phyloP scores from a whole-genome alignment of 202 grass and related monocot species.

The Digitaria exilis region DNA sequence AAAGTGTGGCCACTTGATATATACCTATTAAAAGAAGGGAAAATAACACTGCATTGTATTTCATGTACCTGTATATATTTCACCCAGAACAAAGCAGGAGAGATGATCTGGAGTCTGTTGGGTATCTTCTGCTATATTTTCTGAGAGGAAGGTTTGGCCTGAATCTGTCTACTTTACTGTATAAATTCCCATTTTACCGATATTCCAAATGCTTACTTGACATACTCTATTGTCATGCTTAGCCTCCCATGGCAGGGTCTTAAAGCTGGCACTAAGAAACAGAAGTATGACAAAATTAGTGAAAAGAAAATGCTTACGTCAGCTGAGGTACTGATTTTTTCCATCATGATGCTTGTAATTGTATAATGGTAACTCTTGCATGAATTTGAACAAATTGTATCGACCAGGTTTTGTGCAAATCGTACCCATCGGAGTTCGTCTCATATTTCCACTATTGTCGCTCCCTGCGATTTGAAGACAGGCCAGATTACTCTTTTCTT shows the following conservation, averaged over 20 bases:
- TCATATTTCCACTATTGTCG: slow-evolving; percentile 94
- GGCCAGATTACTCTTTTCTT: slow-evolving; percentile 88
- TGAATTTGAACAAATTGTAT: slow-evolving; percentile 43
- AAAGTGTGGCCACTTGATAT: slow-evolving; percentile 9
- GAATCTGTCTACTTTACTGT: slow-evolving; percentile 39
- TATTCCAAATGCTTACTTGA: slow-evolving; percentile 5
- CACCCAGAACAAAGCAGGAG: slow-evolving; percentile 95
- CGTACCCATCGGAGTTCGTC: slow-evolving; percentile 79
- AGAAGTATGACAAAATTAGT: slow-evolving; percentile 97
- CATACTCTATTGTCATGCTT: slow-evolving; percentile 48
- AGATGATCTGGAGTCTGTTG: slow-evolving; percentile 99
- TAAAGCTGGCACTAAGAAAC: slow-evolving; percentile 97
- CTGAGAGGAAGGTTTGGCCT: slow-evolving; percentile 89
- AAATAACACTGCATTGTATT: slow-evolving; percentile 17
- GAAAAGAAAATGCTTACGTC: slow-evolving; percentile 99
- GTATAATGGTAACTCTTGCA: slow-evolving; percentile 9
- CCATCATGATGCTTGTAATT: slow-evolving; percentile 34
- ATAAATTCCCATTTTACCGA: slow-evolving; percentile 20
- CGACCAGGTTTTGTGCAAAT: slow-evolving; percentile 85
- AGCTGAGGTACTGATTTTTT: slow-evolving; percentile 66
- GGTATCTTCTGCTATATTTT: slow-evolving; percentile 94
- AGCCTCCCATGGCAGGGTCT: slow-evolving; percentile 98
- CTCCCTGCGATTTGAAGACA: slow-evolving; percentile 87
- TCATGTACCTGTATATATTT: slow-evolving; percentile 6
- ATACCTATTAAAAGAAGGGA: not conserved